These are phyloP conservation scores for Pyrenopolyporus hunteri DNA, from an alignment of 495 filamentous ascomycete genomes.

Conservation along the genomic window DNA sequence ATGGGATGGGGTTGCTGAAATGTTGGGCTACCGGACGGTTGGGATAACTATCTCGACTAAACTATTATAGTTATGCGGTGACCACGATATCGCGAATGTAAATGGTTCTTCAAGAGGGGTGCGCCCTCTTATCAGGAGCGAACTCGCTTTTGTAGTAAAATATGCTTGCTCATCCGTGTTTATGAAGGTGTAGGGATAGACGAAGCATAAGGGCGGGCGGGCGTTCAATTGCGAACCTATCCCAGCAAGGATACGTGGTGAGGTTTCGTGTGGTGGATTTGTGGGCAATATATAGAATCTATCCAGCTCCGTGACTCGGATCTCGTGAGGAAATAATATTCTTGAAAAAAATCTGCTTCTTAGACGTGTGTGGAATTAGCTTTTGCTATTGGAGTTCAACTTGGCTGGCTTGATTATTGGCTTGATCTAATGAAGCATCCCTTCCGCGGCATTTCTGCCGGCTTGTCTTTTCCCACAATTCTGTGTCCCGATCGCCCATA, in stretches of 20 bases:
- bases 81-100: no score
- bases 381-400: background rate
- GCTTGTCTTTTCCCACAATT: background rate
- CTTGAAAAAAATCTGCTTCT: background rate
- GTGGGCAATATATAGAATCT: background rate
- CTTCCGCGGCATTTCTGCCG: conserved; percentile 6
- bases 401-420: background rate
- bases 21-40: no score
- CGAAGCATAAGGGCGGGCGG: conserved; percentile 9
- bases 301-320: background rate
- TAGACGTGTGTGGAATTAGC: background rate
- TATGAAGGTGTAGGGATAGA: no score
- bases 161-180: no score
- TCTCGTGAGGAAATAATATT: background rate
- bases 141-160: no score
- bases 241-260: background rate
- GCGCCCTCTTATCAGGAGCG: no score
- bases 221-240: conserved; percentile 7
- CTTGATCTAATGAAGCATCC: conserved; percentile 2
- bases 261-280: background rate
- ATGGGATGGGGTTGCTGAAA: no score
- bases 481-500: background rate
- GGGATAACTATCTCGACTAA: no score
- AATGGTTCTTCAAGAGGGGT: no score
- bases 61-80: no score